Percentiles rank a stretch among this genome's conserved stretches.
phyloP scores from a whole-genome alignment of 2,329 filamentous ascomycete genomes.

The Byssothecium circinans region DNA sequence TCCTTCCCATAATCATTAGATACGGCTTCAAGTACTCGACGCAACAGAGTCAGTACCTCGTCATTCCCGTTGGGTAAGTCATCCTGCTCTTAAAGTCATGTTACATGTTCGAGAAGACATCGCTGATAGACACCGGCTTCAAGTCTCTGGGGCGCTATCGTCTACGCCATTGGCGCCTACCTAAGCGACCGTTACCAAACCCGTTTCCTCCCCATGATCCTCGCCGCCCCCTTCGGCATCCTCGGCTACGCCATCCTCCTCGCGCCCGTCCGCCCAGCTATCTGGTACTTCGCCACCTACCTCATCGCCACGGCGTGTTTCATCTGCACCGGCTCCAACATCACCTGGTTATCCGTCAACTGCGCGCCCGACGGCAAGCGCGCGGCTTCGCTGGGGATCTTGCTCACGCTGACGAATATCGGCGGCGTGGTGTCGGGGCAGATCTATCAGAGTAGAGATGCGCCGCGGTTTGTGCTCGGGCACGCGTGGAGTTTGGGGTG shows the following conservation, averaged over 20 bases:
- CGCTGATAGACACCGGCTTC: no score
- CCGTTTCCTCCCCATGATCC: conserved; percentile 43
- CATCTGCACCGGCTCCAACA: conserved; percentile 38
- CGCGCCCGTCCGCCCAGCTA: conserved; percentile 24
- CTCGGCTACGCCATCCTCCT: conserved; percentile 36
- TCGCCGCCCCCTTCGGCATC: conserved; percentile 35
- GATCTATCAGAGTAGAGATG: conserved; percentile 34
- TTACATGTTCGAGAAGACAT: no score
- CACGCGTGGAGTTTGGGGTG: conserved; percentile 45
- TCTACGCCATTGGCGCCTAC: conserved; percentile 45
- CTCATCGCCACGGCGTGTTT: conserved; percentile 39
- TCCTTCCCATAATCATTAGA: conserved; percentile 48
- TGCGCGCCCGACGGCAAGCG: conserved; percentile 38
- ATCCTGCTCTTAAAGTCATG: no score
- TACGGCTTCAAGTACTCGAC: conserved; percentile 45
- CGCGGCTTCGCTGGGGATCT: conserved; percentile 35
- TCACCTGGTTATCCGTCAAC: conserved; percentile 38
- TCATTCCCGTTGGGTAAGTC: conserved; percentile 45
- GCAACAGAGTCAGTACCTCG: conserved; percentile 44
- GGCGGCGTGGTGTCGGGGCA: conserved; percentile 38
- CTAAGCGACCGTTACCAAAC: conserved; percentile 43
- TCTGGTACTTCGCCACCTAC: conserved; percentile 38
- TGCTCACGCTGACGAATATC: conserved; percentile 38
- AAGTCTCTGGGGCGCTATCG: conserved; percentile 43
- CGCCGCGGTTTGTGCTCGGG: conserved; percentile 30